Conservation (phyloP, 768 basidiomycete species). For the Cyclocybe aegerita region DNA sequence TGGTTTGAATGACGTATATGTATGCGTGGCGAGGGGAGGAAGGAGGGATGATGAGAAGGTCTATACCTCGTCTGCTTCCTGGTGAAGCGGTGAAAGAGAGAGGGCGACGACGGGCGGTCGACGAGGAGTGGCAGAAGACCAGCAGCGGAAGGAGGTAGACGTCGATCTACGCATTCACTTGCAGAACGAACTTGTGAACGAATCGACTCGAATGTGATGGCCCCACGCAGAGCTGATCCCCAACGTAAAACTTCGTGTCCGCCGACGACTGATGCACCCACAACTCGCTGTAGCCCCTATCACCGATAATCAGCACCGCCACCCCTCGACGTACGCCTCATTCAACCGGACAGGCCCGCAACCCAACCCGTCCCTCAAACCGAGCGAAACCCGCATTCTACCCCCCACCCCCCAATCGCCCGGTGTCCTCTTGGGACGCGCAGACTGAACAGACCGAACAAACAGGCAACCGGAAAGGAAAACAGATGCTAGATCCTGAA, state of each 20-base stretch:
- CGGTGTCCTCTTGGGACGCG: constrained; percentile 45
- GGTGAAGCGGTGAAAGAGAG: constrained; percentile 12
- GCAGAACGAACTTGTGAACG: constrained; percentile 6
- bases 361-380: constrained; percentile 31
- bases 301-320: constrained; percentile 11
- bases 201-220: constrained; percentile 37
- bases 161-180: constrained; percentile 8
- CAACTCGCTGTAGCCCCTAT: constrained; percentile 15
- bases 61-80: constrained; percentile 9
- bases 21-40: constrained; percentile 14
- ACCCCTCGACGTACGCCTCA: constrained; percentile 13
- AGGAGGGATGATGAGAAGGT: constrained; percentile 3
- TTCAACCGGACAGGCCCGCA: constrained; percentile 17
- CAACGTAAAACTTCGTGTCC: constrained; percentile 18
- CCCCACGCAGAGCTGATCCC: constrained; percentile 14
- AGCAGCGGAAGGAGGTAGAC: constrained; percentile 19
- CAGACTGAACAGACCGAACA: constrained; percentile 26
- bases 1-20: constrained; percentile 7
- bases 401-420: constrained; percentile 49
- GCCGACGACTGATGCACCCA: constrained; percentile 28
- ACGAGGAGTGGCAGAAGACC: constrained; percentile 17
- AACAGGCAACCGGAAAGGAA: constrained; percentile 23
- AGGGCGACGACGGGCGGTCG: constrained; percentile 13
- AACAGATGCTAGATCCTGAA: constrained; percentile 12
- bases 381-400: constrained; percentile 40